Evolutionary conservation across 2,329 filamentous ascomycete species (phyloP).

Genomic region (Colletotrichum sublineola): DNA sequence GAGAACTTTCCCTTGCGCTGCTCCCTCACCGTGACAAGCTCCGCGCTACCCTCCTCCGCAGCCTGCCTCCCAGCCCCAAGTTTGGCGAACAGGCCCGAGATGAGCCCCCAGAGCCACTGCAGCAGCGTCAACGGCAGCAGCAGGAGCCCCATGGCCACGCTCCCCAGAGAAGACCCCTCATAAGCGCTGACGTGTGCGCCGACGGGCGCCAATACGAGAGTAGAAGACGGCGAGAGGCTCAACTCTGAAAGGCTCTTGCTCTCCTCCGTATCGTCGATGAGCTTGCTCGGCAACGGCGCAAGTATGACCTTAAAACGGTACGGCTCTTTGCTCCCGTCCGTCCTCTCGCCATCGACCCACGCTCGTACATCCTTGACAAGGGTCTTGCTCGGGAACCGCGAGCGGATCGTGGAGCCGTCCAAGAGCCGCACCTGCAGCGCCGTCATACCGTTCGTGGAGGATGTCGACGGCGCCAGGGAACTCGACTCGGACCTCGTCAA

Average conservation of each 20-base stretch:
- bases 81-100: conserved; percentile 49
- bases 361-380: conserved; percentile 76
- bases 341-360: conserved; percentile 79
- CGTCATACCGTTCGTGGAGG: conserved; percentile 47
- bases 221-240: conserved; percentile 83
- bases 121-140: conserved; percentile 48
- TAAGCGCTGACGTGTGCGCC: conserved; percentile 61
- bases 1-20: conserved; percentile 46
- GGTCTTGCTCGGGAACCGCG: conserved; percentile 74
- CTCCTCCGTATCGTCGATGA: conserved; percentile 83
- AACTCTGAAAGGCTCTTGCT: conserved; percentile 75
- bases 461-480: conserved; percentile 48
- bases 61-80: conserved; percentile 43
- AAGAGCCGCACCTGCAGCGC: conserved; percentile 85
- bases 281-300: conserved; percentile 80
- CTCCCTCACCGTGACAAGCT: conserved; percentile 47
- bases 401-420: conserved; percentile 84
- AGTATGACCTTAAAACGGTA: conserved; percentile 90
- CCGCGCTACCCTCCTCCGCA: conserved; percentile 29
- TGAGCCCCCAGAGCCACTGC: conserved; percentile 49
- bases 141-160: conserved; percentile 20
- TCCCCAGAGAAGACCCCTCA: conserved; percentile 45
- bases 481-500: conserved; percentile 51
- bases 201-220: conserved; percentile 83
- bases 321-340: conserved; percentile 67